Conservation (phyloP, 2,329 filamentous ascomycete species). For the Sclerotinia trifoliorum region DNA sequence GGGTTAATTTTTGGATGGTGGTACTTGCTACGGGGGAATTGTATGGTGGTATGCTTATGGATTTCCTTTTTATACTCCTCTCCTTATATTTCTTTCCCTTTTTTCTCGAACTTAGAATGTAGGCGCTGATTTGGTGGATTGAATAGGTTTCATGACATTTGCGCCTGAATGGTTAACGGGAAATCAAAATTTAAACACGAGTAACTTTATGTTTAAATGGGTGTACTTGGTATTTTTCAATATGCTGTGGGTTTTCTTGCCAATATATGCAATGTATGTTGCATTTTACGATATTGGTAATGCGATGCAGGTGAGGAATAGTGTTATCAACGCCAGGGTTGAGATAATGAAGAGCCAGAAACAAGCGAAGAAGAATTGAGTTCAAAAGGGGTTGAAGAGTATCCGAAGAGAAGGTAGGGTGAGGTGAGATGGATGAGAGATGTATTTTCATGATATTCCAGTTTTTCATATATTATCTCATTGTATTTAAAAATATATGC, state of each 20-base stretch:
- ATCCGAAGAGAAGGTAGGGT: background rate
- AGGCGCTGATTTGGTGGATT: constrained; percentile 9
- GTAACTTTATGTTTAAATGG: constrained; percentile 63
- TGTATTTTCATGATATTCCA: background rate
- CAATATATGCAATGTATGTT: constrained; percentile 57
- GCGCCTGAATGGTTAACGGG: constrained; percentile 66
- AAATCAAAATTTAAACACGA: constrained; percentile 60
- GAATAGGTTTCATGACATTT: constrained; percentile 66
- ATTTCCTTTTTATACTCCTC: background rate
- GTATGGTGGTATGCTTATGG: constrained; percentile 54
- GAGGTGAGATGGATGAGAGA: background rate
- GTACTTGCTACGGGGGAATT: constrained; percentile 64
- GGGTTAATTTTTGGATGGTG: constrained; percentile 61
- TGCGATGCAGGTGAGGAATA: constrained; percentile 49
- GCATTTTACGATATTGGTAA: constrained; percentile 54
- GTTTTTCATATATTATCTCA: background rate
- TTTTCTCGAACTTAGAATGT: background rate
- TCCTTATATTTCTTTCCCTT: background rate
- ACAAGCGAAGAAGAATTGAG: constrained; percentile 31
- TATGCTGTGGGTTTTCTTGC: constrained; percentile 64
- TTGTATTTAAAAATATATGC: too few relatives aligned
- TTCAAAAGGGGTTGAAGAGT: too few relatives aligned
- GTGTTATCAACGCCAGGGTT: constrained; percentile 25
- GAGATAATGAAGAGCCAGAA: constrained; percentile 29
- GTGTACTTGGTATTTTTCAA: constrained; percentile 70